phyloP scores from a whole-genome alignment of 768 basidiomycete species.

The Suillus americanus region DNA sequence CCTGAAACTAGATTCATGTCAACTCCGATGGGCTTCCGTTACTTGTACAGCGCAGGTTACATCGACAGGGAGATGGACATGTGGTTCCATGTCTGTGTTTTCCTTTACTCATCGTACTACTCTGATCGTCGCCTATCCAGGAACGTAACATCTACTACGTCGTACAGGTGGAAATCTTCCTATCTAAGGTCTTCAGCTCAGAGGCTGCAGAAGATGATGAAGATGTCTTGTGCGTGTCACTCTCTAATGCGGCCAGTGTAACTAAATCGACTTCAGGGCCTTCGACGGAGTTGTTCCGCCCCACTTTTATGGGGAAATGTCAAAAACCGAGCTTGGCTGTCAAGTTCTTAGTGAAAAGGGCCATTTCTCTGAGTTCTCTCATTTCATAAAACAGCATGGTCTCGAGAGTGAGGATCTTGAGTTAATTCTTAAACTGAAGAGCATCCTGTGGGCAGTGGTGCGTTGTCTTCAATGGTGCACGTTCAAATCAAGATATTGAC shows the following conservation, averaged over 20 bases:
- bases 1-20: slow-evolving; percentile 77
- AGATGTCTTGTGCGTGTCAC: slow-evolving; percentile 49
- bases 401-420: slow-evolving; percentile 82
- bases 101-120: not conserved
- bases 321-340: slow-evolving; percentile 94
- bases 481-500: slow-evolving; percentile 1
- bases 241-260: not conserved
- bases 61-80: slow-evolving; percentile 94
- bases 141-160: slow-evolving; percentile 93
- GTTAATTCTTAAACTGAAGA: slow-evolving; percentile 87
- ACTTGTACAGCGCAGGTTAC: slow-evolving; percentile 88
- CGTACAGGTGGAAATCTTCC: slow-evolving; percentile 89
- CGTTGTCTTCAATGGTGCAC: slow-evolving; percentile 27
- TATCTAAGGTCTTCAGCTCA: slow-evolving; percentile 73
- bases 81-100: slow-evolving; percentile 83
- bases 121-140: slow-evolving; percentile 41
- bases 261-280: slow-evolving; percentile 38
- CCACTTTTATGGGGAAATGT: slow-evolving; percentile 98
- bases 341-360: slow-evolving; percentile 87
- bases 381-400: slow-evolving; percentile 85
- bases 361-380: slow-evolving; percentile 88
- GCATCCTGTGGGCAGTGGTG: slow-evolving; percentile 95
- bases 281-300: slow-evolving; percentile 89
- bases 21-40: slow-evolving; percentile 88
- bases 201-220: slow-evolving; percentile 61